Percentiles rank a stretch among this genome's conserved stretches.
Evolutionary conservation across 306 rosid species (phyloP).

Genomic region (Acacia confusa): DNA sequence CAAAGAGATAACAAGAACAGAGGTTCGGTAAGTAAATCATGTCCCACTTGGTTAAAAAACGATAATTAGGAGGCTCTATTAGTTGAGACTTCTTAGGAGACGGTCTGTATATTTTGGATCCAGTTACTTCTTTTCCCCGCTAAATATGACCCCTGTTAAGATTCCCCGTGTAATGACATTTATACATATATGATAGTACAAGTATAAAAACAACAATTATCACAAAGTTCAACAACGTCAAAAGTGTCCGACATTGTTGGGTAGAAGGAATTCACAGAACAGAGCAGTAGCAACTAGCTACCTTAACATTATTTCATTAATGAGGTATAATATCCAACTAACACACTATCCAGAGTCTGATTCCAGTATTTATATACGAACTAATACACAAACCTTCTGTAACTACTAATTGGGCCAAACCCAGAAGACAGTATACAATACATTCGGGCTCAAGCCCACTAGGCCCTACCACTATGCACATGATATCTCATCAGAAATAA

Average conservation of each 20-base stretch:
- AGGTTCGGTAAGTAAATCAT: conserved; percentile 69
- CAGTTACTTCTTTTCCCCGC: background rate
- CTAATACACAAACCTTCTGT: no score
- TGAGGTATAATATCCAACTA: no score
- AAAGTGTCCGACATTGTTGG: background rate
- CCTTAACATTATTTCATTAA: no score
- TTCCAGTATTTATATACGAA: no score
- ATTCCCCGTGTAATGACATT: background rate
- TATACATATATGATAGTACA: background rate
- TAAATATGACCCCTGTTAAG: background rate
- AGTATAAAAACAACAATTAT: background rate
- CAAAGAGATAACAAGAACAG: conserved; percentile 86
- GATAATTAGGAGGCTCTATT: conserved; percentile 23
- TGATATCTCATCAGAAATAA: no score
- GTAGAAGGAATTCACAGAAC: no score
- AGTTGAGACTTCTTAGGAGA: background rate
- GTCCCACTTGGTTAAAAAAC: conserved; percentile 21
- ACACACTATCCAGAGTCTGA: no score
- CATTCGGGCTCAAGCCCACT: no score
- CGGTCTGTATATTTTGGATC: background rate
- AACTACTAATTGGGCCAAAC: no score
- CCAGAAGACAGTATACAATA: no score
- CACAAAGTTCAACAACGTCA: background rate
- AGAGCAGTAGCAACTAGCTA: no score
- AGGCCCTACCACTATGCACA: no score